Base-by-base conservation (phyloP, 2,329 filamentous ascomycete genomes). In the Phoma sp. region DNA sequence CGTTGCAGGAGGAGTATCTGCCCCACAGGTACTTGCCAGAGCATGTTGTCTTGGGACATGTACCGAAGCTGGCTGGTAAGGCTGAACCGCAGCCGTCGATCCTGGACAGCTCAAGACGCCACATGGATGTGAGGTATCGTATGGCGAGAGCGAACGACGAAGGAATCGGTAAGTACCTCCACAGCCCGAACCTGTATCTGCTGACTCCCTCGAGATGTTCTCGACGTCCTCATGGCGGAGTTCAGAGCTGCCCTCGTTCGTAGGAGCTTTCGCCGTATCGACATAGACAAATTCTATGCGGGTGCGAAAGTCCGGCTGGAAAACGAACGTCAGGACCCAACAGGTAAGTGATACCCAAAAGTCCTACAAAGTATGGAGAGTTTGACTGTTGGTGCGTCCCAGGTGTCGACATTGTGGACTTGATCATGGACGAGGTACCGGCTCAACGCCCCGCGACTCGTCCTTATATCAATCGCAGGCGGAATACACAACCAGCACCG, bases 101-200 rank as follows among this genome's bases (percentile, higher is more conserved):
- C 2, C 3, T 64, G 2, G 32, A 25, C 17, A 32, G 31, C 2
- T 52, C 43, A 10, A 56, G 49, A 10, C 60, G 40, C 22, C 58
- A 68, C 21, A 32, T n/a, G 21, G 15, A 46, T 10, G 62, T 67
- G 15, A 62, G 69, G n/a, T 48, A 31, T 29, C 62, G 56, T 7
- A 72, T 72, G 69, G 69, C 67, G 8, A 60, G 47, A 6, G 68
- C 69, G 0, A 61, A 64, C 5, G 67, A 72, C 38, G 44, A 66
- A 21, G 67, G 65, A 4, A 55, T 71, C n/a, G 63, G 62, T 67
- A 39, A 57, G 62, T 50, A 5, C 25, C 5, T 24, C n/a, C 32
- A 7, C 15, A 17, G 7, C 15, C 4, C n/a, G 40, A 31, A 9
- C 12, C 17, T 40, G 24, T 25, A 22, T 17, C 50, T 27, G n/a